Evolutionary conservation across 345 rosid genomes (phyloP).

Genomic region (Murraya paniculata): DNA sequence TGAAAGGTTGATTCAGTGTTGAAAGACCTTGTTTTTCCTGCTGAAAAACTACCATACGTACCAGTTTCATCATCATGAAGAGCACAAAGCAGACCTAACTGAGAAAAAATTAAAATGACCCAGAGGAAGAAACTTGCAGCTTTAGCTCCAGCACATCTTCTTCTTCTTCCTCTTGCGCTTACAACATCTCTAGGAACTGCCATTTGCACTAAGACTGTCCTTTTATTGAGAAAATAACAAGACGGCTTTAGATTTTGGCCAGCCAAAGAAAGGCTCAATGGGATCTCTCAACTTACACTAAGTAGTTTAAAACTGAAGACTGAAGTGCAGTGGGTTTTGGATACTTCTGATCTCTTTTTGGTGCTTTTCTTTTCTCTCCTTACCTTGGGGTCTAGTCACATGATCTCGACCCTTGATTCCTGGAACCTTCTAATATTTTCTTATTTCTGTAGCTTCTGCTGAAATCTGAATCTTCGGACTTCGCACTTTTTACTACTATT

Average conservation of each 20-base stretch:
- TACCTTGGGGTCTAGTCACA: conserved; percentile 54
- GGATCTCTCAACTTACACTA: background rate
- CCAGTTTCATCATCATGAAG: conserved; percentile 32
- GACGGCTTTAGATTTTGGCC: no score
- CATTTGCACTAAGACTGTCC: conserved; percentile 26
- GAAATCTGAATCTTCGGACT: conserved; percentile 30
- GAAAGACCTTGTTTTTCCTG: conserved; percentile 43
- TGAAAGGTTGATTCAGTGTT: conserved; percentile 23
- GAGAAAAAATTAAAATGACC: conserved; percentile 42
- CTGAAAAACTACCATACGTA: conserved; percentile 21
- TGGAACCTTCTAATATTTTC: conserved; percentile 79
- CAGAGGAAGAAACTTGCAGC: conserved; percentile 41
- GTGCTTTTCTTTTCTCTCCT: conserved; percentile 13
- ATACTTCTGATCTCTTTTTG: background rate
- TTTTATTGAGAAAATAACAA: background rate
- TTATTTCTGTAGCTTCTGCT: conserved; percentile 23
- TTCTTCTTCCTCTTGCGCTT: conserved; percentile 14
- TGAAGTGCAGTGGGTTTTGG: background rate
- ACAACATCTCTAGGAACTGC: conserved; percentile 18
- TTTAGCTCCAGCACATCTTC: conserved; percentile 13
- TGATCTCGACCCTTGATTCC: conserved; percentile 87
- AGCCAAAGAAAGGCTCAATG: conserved; percentile 4
- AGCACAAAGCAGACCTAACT: conserved; percentile 34
- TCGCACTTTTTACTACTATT: conserved; percentile 23
- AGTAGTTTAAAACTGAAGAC: background rate